Evolutionary conservation across 179 eudicot genomes (phyloP), one percentile per base, ranked within the genome.

Genomic region (Spergularia azorica): DNA sequence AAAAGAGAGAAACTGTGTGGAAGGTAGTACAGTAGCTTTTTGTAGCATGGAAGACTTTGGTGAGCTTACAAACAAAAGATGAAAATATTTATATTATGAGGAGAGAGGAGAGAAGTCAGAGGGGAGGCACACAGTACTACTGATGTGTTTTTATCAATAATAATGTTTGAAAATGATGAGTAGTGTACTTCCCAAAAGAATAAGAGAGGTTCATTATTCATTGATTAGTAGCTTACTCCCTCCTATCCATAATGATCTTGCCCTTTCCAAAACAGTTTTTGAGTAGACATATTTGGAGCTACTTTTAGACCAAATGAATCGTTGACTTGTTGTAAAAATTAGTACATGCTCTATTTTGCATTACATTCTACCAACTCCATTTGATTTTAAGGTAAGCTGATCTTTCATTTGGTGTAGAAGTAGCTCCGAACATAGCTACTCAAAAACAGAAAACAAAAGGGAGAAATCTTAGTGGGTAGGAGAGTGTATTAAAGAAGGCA

Each of bases 91-190:
- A 51, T 71, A 51, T 70, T 70, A 70, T 63, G 36, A 9, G 5
- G 43, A 60, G 13, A 60, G 55, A 20, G 43, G 57, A 32, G 57
- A 73, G 5, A 75, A 67, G 78, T 76, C 78, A 76, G 64, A 76
- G 64, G 46, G 39, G 39, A 12, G 64, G 72, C 51, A 65, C 54
- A 62, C 58, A 73, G 54, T 60, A 17, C 16, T 38, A 51, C 0
- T n/a, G n/a, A n/a, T 26, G 32, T 73, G 65, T 72, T 41, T 52
- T 48, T 26, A 26, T 26, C 32, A 26, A 21, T 8, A 21, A 46
- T 3, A n/a, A 20, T 3, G 0, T 60, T 48, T 20, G 61, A 46
- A 60, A 41, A 73, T 73, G 20, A 73, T 6, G 20, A 20, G 26
- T 9, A 43, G 48, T n/a, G 21, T 58, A 61, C 65, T 61, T 61